Evolutionary conservation across 148 eudicot species (phyloP).

Genomic region (Bassia scoparia): DNA sequence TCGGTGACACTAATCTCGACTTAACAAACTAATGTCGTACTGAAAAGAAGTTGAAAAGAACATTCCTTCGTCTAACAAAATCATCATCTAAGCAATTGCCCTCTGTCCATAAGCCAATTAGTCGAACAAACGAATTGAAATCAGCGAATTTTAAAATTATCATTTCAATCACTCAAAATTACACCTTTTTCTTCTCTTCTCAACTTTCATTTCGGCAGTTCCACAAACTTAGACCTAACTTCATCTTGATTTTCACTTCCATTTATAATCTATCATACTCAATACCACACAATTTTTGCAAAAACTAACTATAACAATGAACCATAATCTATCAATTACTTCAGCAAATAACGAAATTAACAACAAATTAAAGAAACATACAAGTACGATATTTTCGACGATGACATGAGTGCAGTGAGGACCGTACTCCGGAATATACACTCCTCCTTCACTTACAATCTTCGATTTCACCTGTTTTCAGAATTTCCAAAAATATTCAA

Average conservation of each 20-base stretch:
- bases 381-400: conserved; percentile 50
- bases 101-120: too few relatives aligned
- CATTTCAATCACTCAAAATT: background rate
- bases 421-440: conserved; percentile 48
- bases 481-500: background rate
- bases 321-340: background rate
- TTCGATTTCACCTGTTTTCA: conserved; percentile 45
- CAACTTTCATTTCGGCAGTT: background rate
- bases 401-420: conserved; percentile 68
- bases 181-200: background rate
- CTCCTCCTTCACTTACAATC: conserved; percentile 68
- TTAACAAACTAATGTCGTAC: too few relatives aligned
- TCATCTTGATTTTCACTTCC: background rate
- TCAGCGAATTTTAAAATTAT: too few relatives aligned
- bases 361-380: conserved; percentile 14
- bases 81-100: too few relatives aligned
- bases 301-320: background rate
- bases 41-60: too few relatives aligned
- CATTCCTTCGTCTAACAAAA: too few relatives aligned
- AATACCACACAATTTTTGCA: background rate
- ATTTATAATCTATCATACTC: background rate
- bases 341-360: background rate
- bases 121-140: too few relatives aligned
- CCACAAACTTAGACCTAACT: background rate
- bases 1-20: too few relatives aligned